Evolutionary conservation across 1,284 basidiomycete genomes (phyloP).

Genomic region (Cutaneotrichosporon sp.): DNA sequence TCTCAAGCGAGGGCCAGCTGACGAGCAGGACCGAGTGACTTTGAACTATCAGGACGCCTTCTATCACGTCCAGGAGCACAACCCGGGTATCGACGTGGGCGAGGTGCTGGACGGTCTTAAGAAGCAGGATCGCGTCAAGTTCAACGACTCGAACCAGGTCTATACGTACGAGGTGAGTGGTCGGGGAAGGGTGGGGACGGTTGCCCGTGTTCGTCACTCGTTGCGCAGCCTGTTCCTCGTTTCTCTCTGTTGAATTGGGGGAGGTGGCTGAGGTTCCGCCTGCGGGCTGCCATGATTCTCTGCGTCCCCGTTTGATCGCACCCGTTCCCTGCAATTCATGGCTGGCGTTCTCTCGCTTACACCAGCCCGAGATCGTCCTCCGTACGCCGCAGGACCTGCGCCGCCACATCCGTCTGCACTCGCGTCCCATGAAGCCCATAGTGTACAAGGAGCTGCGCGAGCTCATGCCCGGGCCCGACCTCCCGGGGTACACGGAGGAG

Average conservation of each 20-base stretch:
- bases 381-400: conserved; percentile 38
- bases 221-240: no score
- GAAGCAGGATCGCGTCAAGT: conserved; percentile 44
- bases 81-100: conserved; percentile 34
- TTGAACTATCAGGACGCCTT: conserved; percentile 39
- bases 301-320: no score
- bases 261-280: no score
- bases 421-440: conserved; percentile 36
- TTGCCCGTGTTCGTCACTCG: no score
- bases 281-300: no score
- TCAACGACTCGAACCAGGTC: conserved; percentile 46
- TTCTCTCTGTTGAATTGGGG: no score
- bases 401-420: conserved; percentile 45
- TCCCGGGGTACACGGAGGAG: conserved; percentile 29
- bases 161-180: conserved; percentile 47
- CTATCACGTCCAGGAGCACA: conserved; percentile 37
- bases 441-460: conserved; percentile 38
- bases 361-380: conserved; percentile 45
- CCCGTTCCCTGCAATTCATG: no score
- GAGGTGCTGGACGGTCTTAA: conserved; percentile 44
- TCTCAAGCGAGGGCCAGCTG: background rate
- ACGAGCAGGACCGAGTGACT: conserved; percentile 30
- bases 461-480: conserved; percentile 33
- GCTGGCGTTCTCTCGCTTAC: conserved; percentile 2
- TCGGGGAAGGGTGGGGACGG: no score